Evolutionary conservation across 176 grass and related monocot species (phyloP), one percentile per base, ranked within the genome.

Genomic region (Metroxylon sagu): DNA sequence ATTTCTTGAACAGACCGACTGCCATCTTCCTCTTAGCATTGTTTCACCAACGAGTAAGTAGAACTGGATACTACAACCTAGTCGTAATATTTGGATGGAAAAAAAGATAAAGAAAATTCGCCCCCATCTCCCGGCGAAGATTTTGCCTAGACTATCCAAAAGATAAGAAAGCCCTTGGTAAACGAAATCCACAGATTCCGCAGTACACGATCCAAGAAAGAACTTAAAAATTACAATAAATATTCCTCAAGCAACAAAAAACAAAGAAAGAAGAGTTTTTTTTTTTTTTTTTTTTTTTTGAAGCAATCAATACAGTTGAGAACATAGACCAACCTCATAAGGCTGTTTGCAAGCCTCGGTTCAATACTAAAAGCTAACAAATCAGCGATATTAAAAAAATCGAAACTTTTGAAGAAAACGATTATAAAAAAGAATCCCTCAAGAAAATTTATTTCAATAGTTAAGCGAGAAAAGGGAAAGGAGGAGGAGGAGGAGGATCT

Each of bases 101-200:
- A 50, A 75, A 43, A 67, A 26, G 14, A 23, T n/a, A n/a, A 8
- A 26, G 52, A 23, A 82, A 72, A 72, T 66, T 76, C 35, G 16
- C 18, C 69, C 66, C 43, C 79, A 65, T 19, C 76, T 82, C 53
- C 76, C 72, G 79, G 25, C 66, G 66, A 60, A 82, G 72, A 64
- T 71, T 54, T 60, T 82, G 52, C 67, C 79, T 82, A 70, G 62
- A 17, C 51, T 61, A 49, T 16, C 17, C 18, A 43, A 15, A 12
- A 10, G 29, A 28, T 10, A 43, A 43, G 35, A 43, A 43, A 43
- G 10, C 2, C 35, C 35, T 10, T 43, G 8, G 0, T 12, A 43
- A 43, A 43, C 35, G 3, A 43, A 43, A 10, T 6, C 8, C 35
- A 43, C 12, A 12, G 12, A 43, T 43, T 43, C 35, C 35, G 8